phyloP scores from a whole-genome alignment of 306 rosid genomes.

The Crotalaria pallida region DNA sequence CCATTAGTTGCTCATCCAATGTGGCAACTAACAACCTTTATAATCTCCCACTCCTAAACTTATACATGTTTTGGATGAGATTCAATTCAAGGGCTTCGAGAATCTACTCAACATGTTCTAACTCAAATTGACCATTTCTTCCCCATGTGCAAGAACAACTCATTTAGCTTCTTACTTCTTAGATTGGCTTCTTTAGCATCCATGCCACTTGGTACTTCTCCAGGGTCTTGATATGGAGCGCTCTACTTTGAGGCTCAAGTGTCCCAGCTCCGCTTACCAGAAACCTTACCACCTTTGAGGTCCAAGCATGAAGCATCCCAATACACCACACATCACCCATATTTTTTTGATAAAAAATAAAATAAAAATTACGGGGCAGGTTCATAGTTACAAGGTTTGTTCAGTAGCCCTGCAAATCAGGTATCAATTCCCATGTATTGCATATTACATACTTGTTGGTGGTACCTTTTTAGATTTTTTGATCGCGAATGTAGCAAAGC shows the following conservation, averaged over 20 bases:
- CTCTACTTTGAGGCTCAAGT: not conserved
- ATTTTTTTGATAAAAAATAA: too few species aligned
- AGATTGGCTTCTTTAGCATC: constrained; percentile 17
- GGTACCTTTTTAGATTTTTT: too few species aligned
- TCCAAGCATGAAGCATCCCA: not conserved
- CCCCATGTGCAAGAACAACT: not conserved
- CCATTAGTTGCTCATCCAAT: not conserved
- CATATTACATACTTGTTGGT: too few species aligned
- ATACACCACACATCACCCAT: not conserved
- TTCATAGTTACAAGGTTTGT: too few species aligned
- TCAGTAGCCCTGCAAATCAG: too few species aligned
- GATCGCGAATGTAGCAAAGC: too few species aligned
- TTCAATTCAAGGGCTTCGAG: constrained; percentile 19
- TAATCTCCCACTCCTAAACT: not conserved
- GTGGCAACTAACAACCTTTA: not conserved
- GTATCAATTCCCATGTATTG: too few species aligned
- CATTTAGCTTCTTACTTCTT: not conserved
- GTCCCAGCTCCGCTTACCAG: not conserved
- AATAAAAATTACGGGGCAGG: too few species aligned
- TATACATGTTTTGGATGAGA: not conserved
- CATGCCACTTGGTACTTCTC: not conserved
- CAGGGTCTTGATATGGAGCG: not conserved
- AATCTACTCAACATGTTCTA: not conserved
- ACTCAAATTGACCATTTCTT: not conserved
- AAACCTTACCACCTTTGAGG: not conserved